A percentile compares a stretch with the other conserved stretches of the same genome.
Conservation (phyloP, 805 yeast species). For the Cyberlindnera galapagoensis region DNA sequence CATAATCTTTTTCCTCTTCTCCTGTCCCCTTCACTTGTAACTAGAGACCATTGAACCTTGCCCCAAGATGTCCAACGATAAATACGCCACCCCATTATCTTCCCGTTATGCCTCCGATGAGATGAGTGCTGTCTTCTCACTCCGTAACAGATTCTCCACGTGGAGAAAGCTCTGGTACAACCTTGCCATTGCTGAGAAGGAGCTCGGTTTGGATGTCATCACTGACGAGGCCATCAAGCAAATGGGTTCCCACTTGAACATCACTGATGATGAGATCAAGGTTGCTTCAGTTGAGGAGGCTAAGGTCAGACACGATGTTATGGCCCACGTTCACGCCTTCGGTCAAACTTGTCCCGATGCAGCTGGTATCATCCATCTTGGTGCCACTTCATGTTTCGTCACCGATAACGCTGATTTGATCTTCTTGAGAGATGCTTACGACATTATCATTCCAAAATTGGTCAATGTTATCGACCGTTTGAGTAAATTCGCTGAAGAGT, state of each 20-base stretch:
- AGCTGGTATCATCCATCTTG: slow-evolving; percentile 95
- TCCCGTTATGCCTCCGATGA: slow-evolving; percentile 97
- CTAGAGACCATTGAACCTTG: not conserved
- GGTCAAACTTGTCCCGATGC: slow-evolving; percentile 93
- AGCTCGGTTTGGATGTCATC: slow-evolving; percentile 78
- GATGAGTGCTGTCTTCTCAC: slow-evolving; percentile 89
- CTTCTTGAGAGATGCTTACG: slow-evolving; percentile 93
- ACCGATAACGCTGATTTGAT: slow-evolving; percentile 98
- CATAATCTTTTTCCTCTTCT: not conserved
- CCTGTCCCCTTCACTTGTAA: not conserved
- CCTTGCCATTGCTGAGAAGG: slow-evolving; percentile 92
- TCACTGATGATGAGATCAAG: slow-evolving; percentile 89
- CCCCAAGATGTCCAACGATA: slow-evolving; percentile 40
- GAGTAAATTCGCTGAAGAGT: slow-evolving; percentile 77
- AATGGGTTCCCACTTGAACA: slow-evolving; percentile 68
- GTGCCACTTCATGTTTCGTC: slow-evolving; percentile 97
- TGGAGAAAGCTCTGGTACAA: slow-evolving; percentile 98
- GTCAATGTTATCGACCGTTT: slow-evolving; percentile 93
- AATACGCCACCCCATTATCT: slow-evolving; percentile 87
- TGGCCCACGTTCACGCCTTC: slow-evolving; percentile 97
- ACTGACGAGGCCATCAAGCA: slow-evolving; percentile 88
- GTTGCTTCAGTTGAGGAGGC: slow-evolving; percentile 92
- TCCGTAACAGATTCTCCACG: slow-evolving; percentile 91
- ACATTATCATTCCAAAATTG: slow-evolving; percentile 85
- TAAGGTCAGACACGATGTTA: slow-evolving; percentile 96